phyloP scores from a whole-genome alignment of 164 flowering plant genomes.

The Saururus chinensis region DNA sequence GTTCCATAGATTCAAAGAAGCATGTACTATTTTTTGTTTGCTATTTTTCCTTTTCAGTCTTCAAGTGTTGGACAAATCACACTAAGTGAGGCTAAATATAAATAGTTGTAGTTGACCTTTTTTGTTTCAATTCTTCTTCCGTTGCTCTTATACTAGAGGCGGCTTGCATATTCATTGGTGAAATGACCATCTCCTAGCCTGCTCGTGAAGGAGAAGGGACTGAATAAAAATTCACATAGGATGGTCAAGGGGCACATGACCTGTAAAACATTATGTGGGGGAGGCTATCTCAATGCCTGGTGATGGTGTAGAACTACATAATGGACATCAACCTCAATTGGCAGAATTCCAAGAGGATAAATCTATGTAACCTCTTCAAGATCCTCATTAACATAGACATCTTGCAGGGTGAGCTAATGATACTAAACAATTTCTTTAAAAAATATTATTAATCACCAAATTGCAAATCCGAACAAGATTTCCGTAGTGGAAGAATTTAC shows the following conservation, averaged over 20 bases:
- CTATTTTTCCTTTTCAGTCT: no score
- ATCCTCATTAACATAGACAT: slow-evolving; percentile 77
- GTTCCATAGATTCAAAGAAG: no score
- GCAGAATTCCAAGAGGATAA: slow-evolving; percentile 26
- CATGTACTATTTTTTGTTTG: no score
- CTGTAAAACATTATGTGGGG: not conserved
- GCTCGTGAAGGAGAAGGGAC: slow-evolving; percentile 1
- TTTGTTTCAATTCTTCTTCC: not conserved
- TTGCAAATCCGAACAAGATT: not conserved
- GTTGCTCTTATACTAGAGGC: not conserved
- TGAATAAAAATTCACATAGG: not conserved
- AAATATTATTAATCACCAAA: no score
- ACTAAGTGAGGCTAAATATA: not conserved
- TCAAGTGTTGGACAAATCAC: not conserved
- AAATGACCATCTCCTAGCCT: not conserved
- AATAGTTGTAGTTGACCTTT: not conserved
- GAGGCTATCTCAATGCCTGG: not conserved
- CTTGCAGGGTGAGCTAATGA: slow-evolving; percentile 96
- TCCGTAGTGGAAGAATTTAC: not conserved
- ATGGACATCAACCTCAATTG: slow-evolving; percentile 8
- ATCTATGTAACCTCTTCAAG: slow-evolving; percentile 82
- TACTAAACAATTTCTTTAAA: slow-evolving; percentile 81
- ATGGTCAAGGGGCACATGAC: not conserved
- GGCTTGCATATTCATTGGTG: not conserved
- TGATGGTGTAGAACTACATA: not conserved